Evolutionary conservation across 1,284 basidiomycete species (phyloP).

Genomic region (Cerioporus squamosus): DNA sequence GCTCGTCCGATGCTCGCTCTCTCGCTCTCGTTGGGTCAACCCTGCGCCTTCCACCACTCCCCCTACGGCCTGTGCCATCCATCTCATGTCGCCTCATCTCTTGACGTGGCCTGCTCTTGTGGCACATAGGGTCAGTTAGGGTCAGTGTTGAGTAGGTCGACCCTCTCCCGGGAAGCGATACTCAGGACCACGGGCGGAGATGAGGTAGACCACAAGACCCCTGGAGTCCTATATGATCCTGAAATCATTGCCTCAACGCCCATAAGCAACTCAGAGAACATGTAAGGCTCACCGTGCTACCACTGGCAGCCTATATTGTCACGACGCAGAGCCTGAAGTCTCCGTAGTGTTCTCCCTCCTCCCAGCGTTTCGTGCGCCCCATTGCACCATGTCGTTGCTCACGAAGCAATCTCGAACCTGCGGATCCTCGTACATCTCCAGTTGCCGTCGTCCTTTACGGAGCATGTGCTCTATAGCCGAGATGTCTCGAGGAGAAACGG

Average conservation of each 20-base stretch:
- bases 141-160: no score
- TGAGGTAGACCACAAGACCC: no score
- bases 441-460: conserved; percentile 62
- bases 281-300: not conserved
- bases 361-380: conserved; percentile 45
- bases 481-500: conserved; percentile 66
- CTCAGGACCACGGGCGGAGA: no score
- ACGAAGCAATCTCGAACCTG: conserved; percentile 75
- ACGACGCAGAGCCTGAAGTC: not conserved
- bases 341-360: not conserved
- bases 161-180: no score
- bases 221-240: no score
- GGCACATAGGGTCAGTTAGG: no score
- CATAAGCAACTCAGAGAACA: no score
- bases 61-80: no score
- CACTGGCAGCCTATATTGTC: not conserved
- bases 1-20: not conserved
- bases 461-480: conserved; percentile 74
- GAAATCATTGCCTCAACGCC: not conserved
- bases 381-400: conserved; percentile 66
- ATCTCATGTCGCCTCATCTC: no score
- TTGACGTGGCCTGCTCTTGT: no score
- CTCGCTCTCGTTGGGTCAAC: not conserved
- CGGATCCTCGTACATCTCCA: conserved; percentile 69
- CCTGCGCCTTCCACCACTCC: no score